Conservation (phyloP, 306 rosid species). For the Dryas octopetala region DNA sequence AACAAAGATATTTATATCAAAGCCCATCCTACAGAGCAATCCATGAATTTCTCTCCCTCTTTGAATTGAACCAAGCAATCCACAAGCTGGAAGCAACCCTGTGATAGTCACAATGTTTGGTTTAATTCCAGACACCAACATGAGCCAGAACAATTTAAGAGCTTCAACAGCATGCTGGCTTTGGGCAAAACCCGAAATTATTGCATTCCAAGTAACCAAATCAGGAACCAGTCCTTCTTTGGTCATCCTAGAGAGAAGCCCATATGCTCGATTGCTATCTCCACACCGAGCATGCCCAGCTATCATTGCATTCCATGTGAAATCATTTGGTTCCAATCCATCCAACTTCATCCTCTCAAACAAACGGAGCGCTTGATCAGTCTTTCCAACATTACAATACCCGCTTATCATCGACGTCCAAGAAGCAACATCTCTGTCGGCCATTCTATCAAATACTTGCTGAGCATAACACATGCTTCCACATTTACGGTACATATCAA, state of each 20-base stretch:
- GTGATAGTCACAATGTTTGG: conserved; percentile 55
- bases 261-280: conserved; percentile 34
- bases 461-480: conserved; percentile 41
- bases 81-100: conserved; percentile 61
- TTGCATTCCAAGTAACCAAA: conserved; percentile 61
- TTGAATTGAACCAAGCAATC: conserved; percentile 40
- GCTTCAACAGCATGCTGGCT: conserved; percentile 40
- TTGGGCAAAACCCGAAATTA: conserved; percentile 55
- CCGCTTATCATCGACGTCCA: conserved; percentile 67
- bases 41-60: conserved; percentile 65
- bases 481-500: conserved; percentile 68
- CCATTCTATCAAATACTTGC: conserved; percentile 49
- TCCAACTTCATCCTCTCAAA: conserved; percentile 69
- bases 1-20: conserved; percentile 47
- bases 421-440: conserved; percentile 55
- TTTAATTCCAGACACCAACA: conserved; percentile 44
- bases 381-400: conserved; percentile 42
- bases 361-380: conserved; percentile 36
- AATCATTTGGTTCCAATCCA: conserved; percentile 58
- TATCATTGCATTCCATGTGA: conserved; percentile 67
- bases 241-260: conserved; percentile 47
- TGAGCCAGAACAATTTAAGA: conserved; percentile 38
- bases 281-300: conserved; percentile 52
- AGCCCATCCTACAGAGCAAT: conserved; percentile 45
- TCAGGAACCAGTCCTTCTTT: conserved; percentile 50